Conservation (phyloP, 2,329 filamentous ascomycete genomes). For the Aspergillus nomiae region DNA sequence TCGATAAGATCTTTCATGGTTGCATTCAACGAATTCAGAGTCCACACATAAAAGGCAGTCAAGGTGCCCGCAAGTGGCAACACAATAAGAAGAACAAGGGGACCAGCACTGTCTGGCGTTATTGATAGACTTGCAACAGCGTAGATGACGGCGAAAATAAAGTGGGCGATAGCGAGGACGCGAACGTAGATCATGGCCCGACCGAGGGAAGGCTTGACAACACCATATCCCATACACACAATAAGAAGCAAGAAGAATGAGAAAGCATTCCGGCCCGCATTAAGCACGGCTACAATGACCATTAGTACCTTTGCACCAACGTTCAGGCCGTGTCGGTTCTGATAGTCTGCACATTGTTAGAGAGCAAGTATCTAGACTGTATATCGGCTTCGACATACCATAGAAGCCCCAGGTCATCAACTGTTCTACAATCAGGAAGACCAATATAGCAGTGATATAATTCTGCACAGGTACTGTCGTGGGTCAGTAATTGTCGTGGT, state of each 20-base stretch:
- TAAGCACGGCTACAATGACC: slow-evolving; percentile 87
- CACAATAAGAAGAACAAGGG: slow-evolving; percentile 88
- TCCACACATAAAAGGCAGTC: slow-evolving; percentile 98
- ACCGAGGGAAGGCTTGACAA: slow-evolving; percentile 90
- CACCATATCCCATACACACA: slow-evolving; percentile 98
- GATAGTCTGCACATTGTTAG: slow-evolving; percentile 68
- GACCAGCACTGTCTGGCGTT: slow-evolving; percentile 84
- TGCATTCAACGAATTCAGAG: slow-evolving; percentile 87
- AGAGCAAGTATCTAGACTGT: not conserved
- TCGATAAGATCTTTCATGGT: slow-evolving; percentile 97
- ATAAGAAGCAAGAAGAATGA: slow-evolving; percentile 98
- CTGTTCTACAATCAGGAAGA: slow-evolving; percentile 94
- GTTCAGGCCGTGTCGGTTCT: slow-evolving; percentile 87
- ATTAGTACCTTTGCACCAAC: slow-evolving; percentile 81
- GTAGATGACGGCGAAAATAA: slow-evolving; percentile 92
- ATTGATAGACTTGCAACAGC: slow-evolving; percentile 86
- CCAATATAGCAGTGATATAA: slow-evolving; percentile 95
- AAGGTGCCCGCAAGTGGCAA: slow-evolving; percentile 87
- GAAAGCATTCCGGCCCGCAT: slow-evolving; percentile 93
- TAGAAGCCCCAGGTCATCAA: slow-evolving; percentile 99
- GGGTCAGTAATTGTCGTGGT: slow-evolving; percentile 32
- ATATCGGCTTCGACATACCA: slow-evolving; percentile 53
- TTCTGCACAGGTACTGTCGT: slow-evolving; percentile 85
- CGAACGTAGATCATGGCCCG: slow-evolving; percentile 94
- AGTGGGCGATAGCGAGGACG: slow-evolving; percentile 87